Conservation (phyloP, 257 asterid species). For the Scutellaria galericulata region DNA sequence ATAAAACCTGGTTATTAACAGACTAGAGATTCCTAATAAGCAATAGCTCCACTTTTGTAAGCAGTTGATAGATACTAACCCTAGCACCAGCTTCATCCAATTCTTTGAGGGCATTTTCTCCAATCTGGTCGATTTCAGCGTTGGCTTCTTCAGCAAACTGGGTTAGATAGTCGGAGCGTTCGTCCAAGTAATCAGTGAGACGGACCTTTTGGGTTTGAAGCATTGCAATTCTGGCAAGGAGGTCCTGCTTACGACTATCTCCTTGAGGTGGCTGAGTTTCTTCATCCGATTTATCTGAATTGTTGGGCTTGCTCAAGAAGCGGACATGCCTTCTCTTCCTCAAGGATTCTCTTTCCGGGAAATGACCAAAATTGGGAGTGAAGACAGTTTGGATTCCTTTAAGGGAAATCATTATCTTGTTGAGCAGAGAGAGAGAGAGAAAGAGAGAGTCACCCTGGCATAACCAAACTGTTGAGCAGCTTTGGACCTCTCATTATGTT, state of each 20-base stretch:
- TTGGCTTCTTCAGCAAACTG: constrained; percentile 94
- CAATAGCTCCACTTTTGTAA: neutral
- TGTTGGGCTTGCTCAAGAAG: constrained; percentile 52
- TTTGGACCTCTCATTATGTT: constrained; percentile 52
- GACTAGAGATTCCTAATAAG: neutral
- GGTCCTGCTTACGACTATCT: constrained; percentile 70
- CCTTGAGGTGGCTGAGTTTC: constrained; percentile 57
- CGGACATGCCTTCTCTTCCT: constrained; percentile 43
- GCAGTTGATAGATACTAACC: constrained; percentile 48
- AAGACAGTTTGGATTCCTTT: constrained; percentile 65
- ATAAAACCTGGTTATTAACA: constrained; percentile 18
- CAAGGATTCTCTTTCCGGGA: constrained; percentile 44
- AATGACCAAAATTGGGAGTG: constrained; percentile 42
- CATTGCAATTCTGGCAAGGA: constrained; percentile 84
- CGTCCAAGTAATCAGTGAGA: constrained; percentile 81
- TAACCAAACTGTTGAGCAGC: constrained; percentile 15
- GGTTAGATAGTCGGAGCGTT: constrained; percentile 70
- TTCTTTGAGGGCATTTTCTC: constrained; percentile 83
- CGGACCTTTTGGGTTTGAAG: constrained; percentile 87
- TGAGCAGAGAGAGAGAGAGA: too few species aligned
- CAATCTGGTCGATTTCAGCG: constrained; percentile 80
- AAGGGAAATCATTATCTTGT: constrained; percentile 65
- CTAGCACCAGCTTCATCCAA: constrained; percentile 83
- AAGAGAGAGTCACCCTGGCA: constrained; percentile 17
- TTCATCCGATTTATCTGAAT: constrained; percentile 54